Evolutionary conservation across 805 yeast species (phyloP).

Genomic region (Hanseniaspora guilliermondii): DNA sequence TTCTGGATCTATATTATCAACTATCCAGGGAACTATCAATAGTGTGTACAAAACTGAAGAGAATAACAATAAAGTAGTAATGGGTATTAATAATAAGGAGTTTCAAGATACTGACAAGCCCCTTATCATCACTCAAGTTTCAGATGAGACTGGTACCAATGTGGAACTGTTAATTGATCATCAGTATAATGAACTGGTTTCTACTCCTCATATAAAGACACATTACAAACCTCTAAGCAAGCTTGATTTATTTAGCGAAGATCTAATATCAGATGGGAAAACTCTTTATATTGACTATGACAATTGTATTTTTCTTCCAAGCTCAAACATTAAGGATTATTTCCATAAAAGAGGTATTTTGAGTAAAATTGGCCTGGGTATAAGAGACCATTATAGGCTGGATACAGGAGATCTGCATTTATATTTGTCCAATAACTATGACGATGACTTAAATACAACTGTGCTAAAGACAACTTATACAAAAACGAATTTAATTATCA

Average conservation of each 20-base stretch:
- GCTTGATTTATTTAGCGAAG: background rate
- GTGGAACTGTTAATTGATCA: background rate
- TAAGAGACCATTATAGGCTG: slow-evolving; percentile 30
- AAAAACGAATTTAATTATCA: background rate
- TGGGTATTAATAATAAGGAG: background rate
- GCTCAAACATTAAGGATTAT: slow-evolving; percentile 20
- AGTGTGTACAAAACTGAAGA: background rate
- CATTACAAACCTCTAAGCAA: background rate
- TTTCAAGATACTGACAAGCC: background rate
- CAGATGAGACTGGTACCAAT: background rate
- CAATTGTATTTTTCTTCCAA: slow-evolving; percentile 26
- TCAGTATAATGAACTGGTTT: background rate
- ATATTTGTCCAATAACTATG: slow-evolving; percentile 23
- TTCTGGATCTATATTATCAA: background rate
- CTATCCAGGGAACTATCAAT: slow-evolving; percentile 4
- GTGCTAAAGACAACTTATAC: background rate
- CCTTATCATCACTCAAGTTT: background rate
- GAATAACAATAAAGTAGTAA: background rate
- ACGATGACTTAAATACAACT: background rate
- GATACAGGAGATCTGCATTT: slow-evolving; percentile 25
- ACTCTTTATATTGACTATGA: slow-evolving; percentile 1
- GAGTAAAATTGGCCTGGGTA: slow-evolving; percentile 28
- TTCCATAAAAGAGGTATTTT: slow-evolving; percentile 26
- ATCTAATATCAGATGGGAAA: background rate
- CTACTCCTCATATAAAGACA: background rate